These are phyloP conservation scores for Colletotrichum magnum DNA, from an alignment of 2,329 filamentous ascomycete genomes.

Conservation along the genomic window DNA sequence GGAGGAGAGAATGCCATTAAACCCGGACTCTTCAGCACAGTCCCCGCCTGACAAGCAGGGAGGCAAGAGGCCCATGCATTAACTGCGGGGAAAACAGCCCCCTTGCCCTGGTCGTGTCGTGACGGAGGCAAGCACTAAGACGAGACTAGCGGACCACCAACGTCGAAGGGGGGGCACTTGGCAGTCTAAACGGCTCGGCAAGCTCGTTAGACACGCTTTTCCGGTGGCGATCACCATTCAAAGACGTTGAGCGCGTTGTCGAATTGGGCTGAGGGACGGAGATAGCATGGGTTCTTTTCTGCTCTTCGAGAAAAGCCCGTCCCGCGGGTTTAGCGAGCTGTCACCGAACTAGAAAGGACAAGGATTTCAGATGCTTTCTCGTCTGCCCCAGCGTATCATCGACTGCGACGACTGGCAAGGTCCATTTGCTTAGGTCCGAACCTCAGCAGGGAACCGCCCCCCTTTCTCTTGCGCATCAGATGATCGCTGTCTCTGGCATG, in stretches of 20 bases:
- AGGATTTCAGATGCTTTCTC: neutral
- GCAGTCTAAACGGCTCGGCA: neutral
- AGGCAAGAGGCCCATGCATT: no score
- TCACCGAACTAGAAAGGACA: neutral
- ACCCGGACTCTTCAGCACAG: no score
- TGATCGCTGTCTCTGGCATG: slow-evolving; percentile 5
- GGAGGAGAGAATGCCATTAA: no score
- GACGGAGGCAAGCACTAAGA: slow-evolving; percentile 5
- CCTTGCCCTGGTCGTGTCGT: neutral
- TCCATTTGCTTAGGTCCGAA: neutral
- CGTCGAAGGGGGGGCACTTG: neutral
- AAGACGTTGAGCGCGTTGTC: neutral
- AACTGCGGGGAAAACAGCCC: no score
- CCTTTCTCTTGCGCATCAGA: slow-evolving; percentile 8
- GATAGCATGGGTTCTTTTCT: neutral
- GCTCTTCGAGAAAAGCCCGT: neutral
- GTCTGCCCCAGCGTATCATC: neutral
- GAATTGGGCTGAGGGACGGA: neutral
- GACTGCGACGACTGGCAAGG: neutral
- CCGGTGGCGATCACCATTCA: neutral
- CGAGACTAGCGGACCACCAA: slow-evolving; percentile 13
- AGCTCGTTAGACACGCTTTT: neutral
- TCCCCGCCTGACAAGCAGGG: no score
- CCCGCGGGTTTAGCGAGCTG: slow-evolving; percentile 11
- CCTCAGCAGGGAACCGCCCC: neutral